phyloP scores from a whole-genome alignment of 2,329 filamentous ascomycete species.

The Aspergillus luchuensis region DNA sequence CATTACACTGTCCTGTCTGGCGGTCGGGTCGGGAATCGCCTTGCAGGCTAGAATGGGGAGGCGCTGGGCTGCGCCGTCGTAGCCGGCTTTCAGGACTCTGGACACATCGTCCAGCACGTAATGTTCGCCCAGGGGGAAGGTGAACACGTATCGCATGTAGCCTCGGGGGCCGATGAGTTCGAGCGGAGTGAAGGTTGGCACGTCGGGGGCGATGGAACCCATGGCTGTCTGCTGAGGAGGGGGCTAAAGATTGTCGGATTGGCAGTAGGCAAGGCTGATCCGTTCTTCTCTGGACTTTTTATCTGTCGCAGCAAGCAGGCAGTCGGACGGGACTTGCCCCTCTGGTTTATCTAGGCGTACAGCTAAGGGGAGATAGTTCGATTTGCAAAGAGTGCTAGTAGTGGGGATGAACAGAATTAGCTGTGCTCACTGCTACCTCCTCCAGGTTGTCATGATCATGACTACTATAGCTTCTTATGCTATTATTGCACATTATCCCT shows the following conservation, averaged over 20 bases:
- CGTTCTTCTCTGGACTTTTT: not conserved
- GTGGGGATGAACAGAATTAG: not conserved
- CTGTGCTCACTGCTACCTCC: not conserved
- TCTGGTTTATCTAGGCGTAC: not conserved
- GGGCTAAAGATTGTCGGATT: no score
- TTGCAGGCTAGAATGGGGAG: constrained; percentile 37
- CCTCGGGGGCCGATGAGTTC: constrained; percentile 41
- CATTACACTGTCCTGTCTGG: constrained; percentile 36
- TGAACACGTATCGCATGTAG: constrained; percentile 40
- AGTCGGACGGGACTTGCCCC: not conserved
- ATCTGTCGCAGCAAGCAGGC: not conserved
- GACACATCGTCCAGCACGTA: constrained; percentile 34
- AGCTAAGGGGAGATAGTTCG: no score
- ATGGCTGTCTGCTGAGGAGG: not conserved
- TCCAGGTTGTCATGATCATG: not conserved
- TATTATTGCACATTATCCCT: not conserved
- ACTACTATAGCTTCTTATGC: no score
- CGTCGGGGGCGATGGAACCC: constrained; percentile 8
- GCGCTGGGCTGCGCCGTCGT: constrained; percentile 31
- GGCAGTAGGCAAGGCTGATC: not conserved
- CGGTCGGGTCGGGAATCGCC: constrained; percentile 33
- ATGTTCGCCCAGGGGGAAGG: constrained; percentile 34
- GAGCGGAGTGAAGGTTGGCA: constrained; percentile 28
- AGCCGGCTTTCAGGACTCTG: constrained; percentile 30
- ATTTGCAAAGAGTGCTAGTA: not conserved